phyloP scores from a whole-genome alignment of 208 protist species.

The Trypanosoma lewisi region DNA sequence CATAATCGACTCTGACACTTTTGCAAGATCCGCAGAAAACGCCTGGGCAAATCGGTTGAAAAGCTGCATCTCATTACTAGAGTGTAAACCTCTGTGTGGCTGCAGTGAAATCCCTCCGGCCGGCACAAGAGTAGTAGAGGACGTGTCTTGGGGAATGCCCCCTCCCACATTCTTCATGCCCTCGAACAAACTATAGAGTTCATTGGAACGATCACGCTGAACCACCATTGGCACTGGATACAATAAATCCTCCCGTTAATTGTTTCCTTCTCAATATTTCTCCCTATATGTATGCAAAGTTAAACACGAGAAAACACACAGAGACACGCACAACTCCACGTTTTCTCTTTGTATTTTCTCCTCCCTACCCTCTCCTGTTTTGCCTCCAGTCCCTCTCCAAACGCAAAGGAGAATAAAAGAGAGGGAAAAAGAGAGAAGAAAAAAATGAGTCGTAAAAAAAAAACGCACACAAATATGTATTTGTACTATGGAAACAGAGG shows the following conservation, averaged over 20 bases:
- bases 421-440: neutral
- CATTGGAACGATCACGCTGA: conserved; percentile 34
- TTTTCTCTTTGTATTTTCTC: too few species aligned
- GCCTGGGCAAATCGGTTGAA: conserved; percentile 83
- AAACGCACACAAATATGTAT: conserved; percentile 5
- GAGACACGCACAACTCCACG: too few species aligned
- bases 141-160: neutral
- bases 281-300: too few species aligned
- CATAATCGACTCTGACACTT: conserved; percentile 79
- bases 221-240: conserved; percentile 23
- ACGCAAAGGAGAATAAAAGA: neutral
- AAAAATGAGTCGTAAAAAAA: conserved; percentile 6
- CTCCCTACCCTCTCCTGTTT: neutral
- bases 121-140: neutral
- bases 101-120: conserved; percentile 5
- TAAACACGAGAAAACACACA: too few species aligned
- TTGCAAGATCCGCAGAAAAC: conserved; percentile 76
- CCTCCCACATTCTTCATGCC: conserved; percentile 5
- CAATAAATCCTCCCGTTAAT: neutral
- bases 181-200: conserved; percentile 37
- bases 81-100: conserved; percentile 34
- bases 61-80: conserved; percentile 66
- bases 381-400: neutral
- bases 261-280: too few species aligned
- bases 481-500: neutral